Base-by-base conservation (phyloP, 352 stramenopile species). In the Blastocystis sp. region DNA sequence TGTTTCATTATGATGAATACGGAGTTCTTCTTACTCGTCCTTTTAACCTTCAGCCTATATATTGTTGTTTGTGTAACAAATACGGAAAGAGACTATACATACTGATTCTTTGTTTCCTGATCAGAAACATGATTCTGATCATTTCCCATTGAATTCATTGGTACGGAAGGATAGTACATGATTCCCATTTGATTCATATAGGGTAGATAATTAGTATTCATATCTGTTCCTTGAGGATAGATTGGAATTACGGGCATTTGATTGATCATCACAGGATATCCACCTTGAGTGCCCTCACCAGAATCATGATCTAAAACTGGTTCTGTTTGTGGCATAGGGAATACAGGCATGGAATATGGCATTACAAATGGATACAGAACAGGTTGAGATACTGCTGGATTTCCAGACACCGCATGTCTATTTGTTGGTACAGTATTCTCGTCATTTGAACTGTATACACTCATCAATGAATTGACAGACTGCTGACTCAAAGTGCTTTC, bases 291-390 rank as follows among this genome's bases (percentile, higher is more conserved):
- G 6, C 54, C 54, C 12, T 61, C 54, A 32, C 54, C 54, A 69
- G 35, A 69, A 21, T 32, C 19, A 32, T 9, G 14, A n/a, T 69
- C 35, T 19, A 35, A n/a, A 32, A 37, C 24, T n/a, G 4, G 14
- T 2, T 35, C 56, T 21, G 32, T 32, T 39, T 46, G 59, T 43
- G 63, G 21, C 63, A 74, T 46, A n/a, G 29, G 42, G 32, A 27
- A 74, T n/a, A 74, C 42, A 32, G 59, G 42, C 35, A 69, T 69
- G 35, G 63, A 46, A 46, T 74, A 74, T 19, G 63, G 63, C 27
- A 74, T 49, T 4, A 74, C 51, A 46, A 52, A 37, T 21, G 63
- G 63, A 49, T 74, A 74, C 32, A 74, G 32, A n/a, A 74, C 24
- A 46, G 39, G 39, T 46, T 46, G 39, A 2, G 39, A 9, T 46